Percentiles rank a stretch among this genome's conserved stretches.
phyloP scores from a whole-genome alignment of 805 yeast species.

The Henningerozyma blattae region DNA sequence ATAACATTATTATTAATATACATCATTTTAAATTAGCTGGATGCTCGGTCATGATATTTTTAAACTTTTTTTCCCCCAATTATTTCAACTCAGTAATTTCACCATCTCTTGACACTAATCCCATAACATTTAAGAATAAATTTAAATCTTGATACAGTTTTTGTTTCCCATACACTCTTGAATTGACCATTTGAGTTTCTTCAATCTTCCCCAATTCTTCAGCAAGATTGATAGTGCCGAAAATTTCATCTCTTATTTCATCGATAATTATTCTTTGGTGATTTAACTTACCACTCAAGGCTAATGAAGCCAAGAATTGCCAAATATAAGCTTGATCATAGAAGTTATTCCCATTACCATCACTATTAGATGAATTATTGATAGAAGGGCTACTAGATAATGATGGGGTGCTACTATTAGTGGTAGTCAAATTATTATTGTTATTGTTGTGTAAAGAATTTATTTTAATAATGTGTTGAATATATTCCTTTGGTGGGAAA shows the following conservation, averaged over 20 bases:
- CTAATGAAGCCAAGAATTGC: slow-evolving; percentile 93
- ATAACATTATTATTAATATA: no score
- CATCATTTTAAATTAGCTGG: no score
- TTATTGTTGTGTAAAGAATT: no score
- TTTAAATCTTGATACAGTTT: slow-evolving; percentile 70
- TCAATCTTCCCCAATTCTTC: slow-evolving; percentile 30
- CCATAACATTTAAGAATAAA: slow-evolving; percentile 91
- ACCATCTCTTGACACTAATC: slow-evolving; percentile 79
- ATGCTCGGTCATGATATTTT: no score
- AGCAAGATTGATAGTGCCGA: slow-evolving; percentile 74
- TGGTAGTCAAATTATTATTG: not conserved
- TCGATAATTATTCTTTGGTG: slow-evolving; percentile 92
- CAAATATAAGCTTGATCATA: slow-evolving; percentile 77
- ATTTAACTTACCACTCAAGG: slow-evolving; percentile 78
- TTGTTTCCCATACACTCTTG: slow-evolving; percentile 31
- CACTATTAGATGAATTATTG: slow-evolving; percentile 6
- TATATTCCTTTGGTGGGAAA: slow-evolving; percentile 57
- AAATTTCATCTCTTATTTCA: slow-evolving; percentile 86
- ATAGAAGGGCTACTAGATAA: no score
- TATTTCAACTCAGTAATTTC: slow-evolving; percentile 69
- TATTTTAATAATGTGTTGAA: slow-evolving; percentile 9
- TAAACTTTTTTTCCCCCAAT: no score
- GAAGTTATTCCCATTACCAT: slow-evolving; percentile 10
- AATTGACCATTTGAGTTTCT: slow-evolving; percentile 24
- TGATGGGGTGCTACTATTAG: not conserved